These are phyloP conservation scores for Colletotrichum cordylinicola DNA, from an alignment of 2,329 filamentous ascomycete species.

Conservation along the genomic window DNA sequence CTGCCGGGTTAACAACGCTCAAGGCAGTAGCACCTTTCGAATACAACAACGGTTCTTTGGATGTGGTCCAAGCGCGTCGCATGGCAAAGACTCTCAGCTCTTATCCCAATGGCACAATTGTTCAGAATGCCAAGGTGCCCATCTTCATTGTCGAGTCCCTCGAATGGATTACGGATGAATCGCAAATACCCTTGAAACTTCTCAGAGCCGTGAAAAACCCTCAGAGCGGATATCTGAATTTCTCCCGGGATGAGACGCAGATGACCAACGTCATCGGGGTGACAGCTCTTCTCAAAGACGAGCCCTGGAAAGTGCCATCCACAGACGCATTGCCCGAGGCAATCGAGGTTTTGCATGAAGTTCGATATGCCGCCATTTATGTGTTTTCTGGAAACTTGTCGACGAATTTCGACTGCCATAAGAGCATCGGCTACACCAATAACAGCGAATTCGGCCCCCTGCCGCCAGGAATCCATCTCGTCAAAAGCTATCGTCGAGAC, in stretches of 20 bases:
- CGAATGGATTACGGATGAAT: not conserved
- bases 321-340: accelerated
- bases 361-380: accelerated
- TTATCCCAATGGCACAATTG: accelerated
- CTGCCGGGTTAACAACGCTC: not conserved
- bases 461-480: not conserved
- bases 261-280: not conserved
- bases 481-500: accelerated
- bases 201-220: accelerated
- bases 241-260: accelerated
- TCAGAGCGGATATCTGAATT: accelerated
- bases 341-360: accelerated
- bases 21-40: not conserved
- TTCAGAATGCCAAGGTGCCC: not conserved
- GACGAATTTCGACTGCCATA: not conserved
- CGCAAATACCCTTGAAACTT: not conserved
- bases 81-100: not conserved
- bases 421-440: not conserved
- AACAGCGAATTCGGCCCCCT: not conserved
- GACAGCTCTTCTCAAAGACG: not conserved
- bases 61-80: not conserved
- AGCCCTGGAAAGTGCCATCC: not conserved
- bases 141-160: not conserved
- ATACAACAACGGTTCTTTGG: not conserved
- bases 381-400: accelerated